Evolutionary conservation across 805 yeast genomes (phyloP), one percentile per base, ranked within the genome.

Genomic region (Millerozyma acaciae): DNA sequence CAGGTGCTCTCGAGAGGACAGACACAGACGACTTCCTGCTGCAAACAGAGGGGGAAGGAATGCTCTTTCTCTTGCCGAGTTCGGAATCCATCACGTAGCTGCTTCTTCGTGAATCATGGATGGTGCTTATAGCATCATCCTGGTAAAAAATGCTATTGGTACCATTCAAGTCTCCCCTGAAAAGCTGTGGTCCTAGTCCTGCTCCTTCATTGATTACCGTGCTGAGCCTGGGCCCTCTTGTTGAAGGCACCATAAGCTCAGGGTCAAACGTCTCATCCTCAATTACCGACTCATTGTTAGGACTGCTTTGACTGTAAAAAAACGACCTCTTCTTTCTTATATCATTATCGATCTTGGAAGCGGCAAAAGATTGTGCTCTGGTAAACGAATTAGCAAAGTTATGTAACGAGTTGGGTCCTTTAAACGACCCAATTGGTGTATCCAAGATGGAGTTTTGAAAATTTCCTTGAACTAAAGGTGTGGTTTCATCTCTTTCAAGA

Each of bases 351-450:
- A 73, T 46, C 33, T 61, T 60, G 16, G 55, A 51, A 8, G 77
- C 73, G 30, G 73, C 67, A 53, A 70, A 74, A 3, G 87, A 76
- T 53, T 84, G 90, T 2, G 95, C 93, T 52, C 96, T 71, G 24
- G 78, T 73, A 50, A 72, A 77, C 0, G 95, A 85, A 9, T 84
- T 76, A 2, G 94, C 94, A 59, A 86, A 86, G 35, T 84, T 77
- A 37, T 80, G 78, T 26, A 86, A 53, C 1, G 93, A 82, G 57
- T 83, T 83, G 12, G 68, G 66, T 28, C 86, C 82, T 48, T 68
- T 68, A 51, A 76, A 78, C 13, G 83, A 78, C 3, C 81, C 81
- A 16, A 75, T 59, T 2, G 62, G 59, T 26, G 53, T 45, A 39
- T 60, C 65, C 17, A 60, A 41, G 23, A 57, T 40, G 12, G 54